Conservation (phyloP, 768 basidiomycete genomes). For the Boletus tylopilopsis region DNA sequence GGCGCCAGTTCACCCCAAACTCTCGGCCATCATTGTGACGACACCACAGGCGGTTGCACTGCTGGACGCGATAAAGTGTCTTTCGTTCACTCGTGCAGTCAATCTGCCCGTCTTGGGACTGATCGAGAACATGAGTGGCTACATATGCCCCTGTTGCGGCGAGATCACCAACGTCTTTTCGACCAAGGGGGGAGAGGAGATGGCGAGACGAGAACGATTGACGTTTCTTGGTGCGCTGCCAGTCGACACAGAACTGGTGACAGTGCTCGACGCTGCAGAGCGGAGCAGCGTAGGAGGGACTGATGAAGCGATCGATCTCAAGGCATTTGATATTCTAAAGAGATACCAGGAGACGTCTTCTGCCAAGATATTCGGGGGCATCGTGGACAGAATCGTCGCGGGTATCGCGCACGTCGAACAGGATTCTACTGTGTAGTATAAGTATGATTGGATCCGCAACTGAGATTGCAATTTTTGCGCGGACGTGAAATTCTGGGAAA, state of each 20-base stretch:
- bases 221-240: constrained; percentile 85
- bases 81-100: constrained; percentile 91
- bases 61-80: constrained; percentile 92
- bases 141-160: constrained; percentile 95
- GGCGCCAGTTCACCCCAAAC: constrained; percentile 70
- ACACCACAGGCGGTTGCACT: constrained; percentile 97
- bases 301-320: constrained; percentile 22
- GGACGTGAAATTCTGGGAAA: constrained; percentile 8
- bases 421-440: constrained; percentile 2
- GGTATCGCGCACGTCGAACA: constrained; percentile 21
- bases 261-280: constrained; percentile 71
- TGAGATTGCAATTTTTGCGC: neutral
- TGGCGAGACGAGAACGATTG: constrained; percentile 74
- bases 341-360: constrained; percentile 69
- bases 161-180: constrained; percentile 96
- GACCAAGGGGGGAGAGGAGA: constrained; percentile 85
- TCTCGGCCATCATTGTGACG: constrained; percentile 89
- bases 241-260: constrained; percentile 88
- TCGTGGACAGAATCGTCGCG: constrained; percentile 46
- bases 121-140: constrained; percentile 99
- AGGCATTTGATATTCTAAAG: constrained; percentile 50
- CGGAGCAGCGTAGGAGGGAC: constrained; percentile 16
- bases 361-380: constrained; percentile 59
- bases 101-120: constrained; percentile 84
- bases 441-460: constrained; percentile 18